phyloP scores from a whole-genome alignment of 2,329 filamentous ascomycete species.

The Hypoxylon sp. region DNA sequence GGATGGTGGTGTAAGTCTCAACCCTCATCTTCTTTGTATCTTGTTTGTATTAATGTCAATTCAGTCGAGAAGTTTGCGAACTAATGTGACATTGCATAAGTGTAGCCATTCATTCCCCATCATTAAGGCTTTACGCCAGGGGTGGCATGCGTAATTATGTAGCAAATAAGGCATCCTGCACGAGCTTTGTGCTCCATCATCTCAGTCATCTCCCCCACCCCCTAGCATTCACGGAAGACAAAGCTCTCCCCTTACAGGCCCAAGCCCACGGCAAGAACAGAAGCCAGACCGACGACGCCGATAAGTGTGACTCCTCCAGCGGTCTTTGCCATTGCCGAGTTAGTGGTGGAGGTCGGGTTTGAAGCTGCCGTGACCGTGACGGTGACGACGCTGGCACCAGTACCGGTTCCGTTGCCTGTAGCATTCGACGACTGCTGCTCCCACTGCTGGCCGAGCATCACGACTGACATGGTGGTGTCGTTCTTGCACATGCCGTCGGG shows the following conservation, averaged over 20 bases:
- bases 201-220: constrained; percentile 4
- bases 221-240: neutral
- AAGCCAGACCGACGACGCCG: constrained; percentile 55
- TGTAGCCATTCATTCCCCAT: constrained; percentile 24
- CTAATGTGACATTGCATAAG: constrained; percentile 38
- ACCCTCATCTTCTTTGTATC: constrained; percentile 5
- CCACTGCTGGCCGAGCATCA: constrained; percentile 45
- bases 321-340: constrained; percentile 16
- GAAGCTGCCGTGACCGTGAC: constrained; percentile 7
- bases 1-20: constrained; percentile 30
- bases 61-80: constrained; percentile 19
- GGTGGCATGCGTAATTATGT: constrained; percentile 19
- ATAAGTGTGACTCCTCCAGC: constrained; percentile 46
- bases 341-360: constrained; percentile 8
- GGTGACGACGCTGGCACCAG: too few relatives aligned
- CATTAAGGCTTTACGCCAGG: constrained; percentile 18
- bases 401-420: neutral
- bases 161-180: constrained; percentile 20
- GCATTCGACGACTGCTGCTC: neutral
- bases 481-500: constrained; percentile 68
- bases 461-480: constrained; percentile 65
- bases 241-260: constrained; percentile 49
- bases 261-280: constrained; percentile 55
- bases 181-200: constrained; percentile 9
- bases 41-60: constrained; percentile 23